phyloP scores from a whole-genome alignment of 139 green algal genomes.

The Astrephomene gubernaculifera region DNA sequence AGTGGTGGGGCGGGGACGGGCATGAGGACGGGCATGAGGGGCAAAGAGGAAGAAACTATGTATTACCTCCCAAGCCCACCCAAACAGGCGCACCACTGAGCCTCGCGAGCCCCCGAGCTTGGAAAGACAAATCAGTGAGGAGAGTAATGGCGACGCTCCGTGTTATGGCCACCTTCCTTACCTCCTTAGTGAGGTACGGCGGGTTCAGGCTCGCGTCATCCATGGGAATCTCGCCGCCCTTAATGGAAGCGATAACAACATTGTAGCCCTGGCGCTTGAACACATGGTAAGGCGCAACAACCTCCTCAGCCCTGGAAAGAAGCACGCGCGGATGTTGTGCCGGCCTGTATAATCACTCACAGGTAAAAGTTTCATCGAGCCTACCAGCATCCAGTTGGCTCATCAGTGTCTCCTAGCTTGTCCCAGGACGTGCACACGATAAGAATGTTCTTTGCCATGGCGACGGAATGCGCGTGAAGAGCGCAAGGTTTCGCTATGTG shows the following conservation, averaged over 20 bases:
- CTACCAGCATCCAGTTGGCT: conserved; percentile 42
- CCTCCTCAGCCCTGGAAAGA: conserved; percentile 13
- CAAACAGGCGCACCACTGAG: no score
- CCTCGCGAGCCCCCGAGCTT: no score
- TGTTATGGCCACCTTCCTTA: no score
- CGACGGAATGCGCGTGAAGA: no score
- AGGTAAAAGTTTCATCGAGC: background rate
- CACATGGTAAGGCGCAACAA: conserved; percentile 32
- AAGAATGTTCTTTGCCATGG: conserved; percentile 41
- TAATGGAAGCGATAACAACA: conserved; percentile 38
- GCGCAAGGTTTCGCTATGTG: no score
- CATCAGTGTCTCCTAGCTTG: conserved; percentile 33
- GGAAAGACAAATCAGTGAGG: no score
- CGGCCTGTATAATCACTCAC: background rate
- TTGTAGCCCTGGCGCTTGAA: conserved; percentile 41
- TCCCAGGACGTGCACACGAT: conserved; percentile 36
- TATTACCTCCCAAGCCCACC: no score
- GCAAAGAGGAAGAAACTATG: no score
- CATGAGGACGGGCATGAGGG: background rate
- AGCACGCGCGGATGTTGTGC: background rate
- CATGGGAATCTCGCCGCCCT: conserved; percentile 56
- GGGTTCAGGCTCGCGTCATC: conserved; percentile 44
- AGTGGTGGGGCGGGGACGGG: background rate
- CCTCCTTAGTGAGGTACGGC: conserved; percentile 47
- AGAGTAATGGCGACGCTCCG: no score